Evolutionary conservation across 129 eudicot genomes (phyloP).

Genomic region (Saussurea involucrata): DNA sequence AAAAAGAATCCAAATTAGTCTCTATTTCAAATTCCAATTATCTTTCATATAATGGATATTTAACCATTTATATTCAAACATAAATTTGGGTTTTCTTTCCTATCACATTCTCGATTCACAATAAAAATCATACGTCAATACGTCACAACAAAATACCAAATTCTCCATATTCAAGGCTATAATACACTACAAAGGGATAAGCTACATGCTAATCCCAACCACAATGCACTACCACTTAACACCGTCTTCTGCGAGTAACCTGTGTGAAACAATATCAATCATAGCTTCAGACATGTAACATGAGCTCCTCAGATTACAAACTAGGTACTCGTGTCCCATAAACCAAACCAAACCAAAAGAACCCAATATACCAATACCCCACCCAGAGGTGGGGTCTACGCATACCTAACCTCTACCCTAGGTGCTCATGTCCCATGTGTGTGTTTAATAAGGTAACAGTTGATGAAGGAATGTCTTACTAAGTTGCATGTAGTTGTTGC

Average conservation of each 20-base stretch:
- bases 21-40: no score
- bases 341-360: not conserved
- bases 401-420: not conserved
- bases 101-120: not conserved
- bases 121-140: not conserved
- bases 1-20: no score
- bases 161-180: not conserved
- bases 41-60: no score
- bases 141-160: not conserved
- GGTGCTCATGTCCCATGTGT: not conserved
- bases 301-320: not conserved
- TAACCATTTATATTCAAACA: not conserved
- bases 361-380: not conserved
- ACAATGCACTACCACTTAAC: not conserved
- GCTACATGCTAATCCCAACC: conserved; percentile 33
- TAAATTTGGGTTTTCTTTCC: not conserved
- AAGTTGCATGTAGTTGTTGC: conserved; percentile 50
- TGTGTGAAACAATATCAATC: conserved; percentile 26
- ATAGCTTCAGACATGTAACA: no score
- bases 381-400: no score
- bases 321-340: not conserved
- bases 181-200: conserved; percentile 11
- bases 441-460: not conserved
- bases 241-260: conserved; percentile 33
- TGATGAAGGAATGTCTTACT: conserved; percentile 21